Evolutionary conservation across 495 filamentous ascomycete species (phyloP).

Genomic region (Penicillium roqueforti): DNA sequence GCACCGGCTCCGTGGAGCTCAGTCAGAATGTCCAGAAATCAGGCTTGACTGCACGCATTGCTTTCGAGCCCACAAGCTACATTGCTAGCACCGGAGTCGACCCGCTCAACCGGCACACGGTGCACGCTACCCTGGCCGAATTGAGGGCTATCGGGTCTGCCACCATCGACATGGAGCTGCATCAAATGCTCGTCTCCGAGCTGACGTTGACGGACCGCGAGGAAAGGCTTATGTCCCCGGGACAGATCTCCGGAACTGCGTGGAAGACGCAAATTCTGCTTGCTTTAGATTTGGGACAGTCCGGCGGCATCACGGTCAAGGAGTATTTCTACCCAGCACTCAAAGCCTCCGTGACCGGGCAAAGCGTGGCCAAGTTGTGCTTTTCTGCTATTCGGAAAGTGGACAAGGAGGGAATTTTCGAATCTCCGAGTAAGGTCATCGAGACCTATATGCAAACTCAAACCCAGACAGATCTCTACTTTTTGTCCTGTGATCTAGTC

Average conservation of each 20-base stretch:
- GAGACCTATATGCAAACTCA: neutral
- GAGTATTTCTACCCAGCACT: neutral
- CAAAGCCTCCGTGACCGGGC: neutral
- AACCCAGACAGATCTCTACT: constrained; percentile 3
- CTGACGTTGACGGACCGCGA: neutral
- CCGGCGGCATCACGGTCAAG: neutral
- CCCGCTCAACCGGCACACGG: neutral
- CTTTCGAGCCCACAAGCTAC: neutral
- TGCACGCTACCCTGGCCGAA: neutral
- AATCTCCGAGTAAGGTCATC: neutral
- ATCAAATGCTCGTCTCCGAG: neutral
- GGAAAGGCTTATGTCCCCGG: neutral
- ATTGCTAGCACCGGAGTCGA: neutral
- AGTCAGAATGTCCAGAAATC: neutral
- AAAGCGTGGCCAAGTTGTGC: neutral
- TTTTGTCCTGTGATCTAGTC: constrained; percentile 6
- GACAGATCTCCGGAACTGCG: neutral
- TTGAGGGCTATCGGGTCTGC: neutral
- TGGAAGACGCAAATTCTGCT: neutral
- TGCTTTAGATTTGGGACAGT: neutral
- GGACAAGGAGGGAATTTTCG: neutral
- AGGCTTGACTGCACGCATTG: neutral
- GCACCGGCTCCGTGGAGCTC: neutral
- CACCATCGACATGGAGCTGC: neutral
- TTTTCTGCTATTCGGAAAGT: constrained; percentile 2